phyloP scores from a whole-genome alignment of 208 protist genomes.

The Trypanosoma rangeli region DNA sequence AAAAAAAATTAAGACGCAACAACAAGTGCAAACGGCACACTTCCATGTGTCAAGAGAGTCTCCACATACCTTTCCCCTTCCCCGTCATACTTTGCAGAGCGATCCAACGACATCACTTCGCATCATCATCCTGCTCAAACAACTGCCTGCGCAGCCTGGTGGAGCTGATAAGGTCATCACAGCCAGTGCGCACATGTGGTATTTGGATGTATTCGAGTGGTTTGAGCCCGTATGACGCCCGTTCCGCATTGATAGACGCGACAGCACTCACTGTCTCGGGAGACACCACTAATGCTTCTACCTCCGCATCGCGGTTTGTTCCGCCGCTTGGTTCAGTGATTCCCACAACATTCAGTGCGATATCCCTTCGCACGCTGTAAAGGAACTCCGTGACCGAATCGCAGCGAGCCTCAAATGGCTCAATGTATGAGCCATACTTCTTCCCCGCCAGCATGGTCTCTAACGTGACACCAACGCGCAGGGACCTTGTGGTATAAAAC shows the following conservation, averaged over 20 bases:
- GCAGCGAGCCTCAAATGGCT: conserved; percentile 67
- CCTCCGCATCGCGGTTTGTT: conserved; percentile 50
- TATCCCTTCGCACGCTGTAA: conserved; percentile 46
- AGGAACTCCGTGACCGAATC: conserved; percentile 52
- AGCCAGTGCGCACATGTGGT: conserved; percentile 54
- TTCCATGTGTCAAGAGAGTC: too few relatives aligned
- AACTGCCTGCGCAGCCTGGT: conserved; percentile 49
- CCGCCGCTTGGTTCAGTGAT: conserved; percentile 75
- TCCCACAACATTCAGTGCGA: conserved; percentile 57
- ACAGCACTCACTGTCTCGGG: conserved; percentile 70
- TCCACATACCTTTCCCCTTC: background rate
- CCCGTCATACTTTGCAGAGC: background rate
- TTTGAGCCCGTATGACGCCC: conserved; percentile 41
- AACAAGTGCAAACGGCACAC: background rate
- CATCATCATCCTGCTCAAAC: background rate
- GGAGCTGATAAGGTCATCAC: conserved; percentile 60
- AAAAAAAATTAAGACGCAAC: background rate
- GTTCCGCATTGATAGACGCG: conserved; percentile 61
- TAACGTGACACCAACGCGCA: conserved; percentile 76
- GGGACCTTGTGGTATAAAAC: conserved; percentile 52
- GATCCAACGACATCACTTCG: background rate
- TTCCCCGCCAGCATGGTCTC: conserved; percentile 65
- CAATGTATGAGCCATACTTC: conserved; percentile 56
- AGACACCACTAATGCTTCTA: conserved; percentile 80
- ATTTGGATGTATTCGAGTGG: conserved; percentile 58